Conservation (phyloP, 768 basidiomycete genomes). For the Mycena metata region DNA sequence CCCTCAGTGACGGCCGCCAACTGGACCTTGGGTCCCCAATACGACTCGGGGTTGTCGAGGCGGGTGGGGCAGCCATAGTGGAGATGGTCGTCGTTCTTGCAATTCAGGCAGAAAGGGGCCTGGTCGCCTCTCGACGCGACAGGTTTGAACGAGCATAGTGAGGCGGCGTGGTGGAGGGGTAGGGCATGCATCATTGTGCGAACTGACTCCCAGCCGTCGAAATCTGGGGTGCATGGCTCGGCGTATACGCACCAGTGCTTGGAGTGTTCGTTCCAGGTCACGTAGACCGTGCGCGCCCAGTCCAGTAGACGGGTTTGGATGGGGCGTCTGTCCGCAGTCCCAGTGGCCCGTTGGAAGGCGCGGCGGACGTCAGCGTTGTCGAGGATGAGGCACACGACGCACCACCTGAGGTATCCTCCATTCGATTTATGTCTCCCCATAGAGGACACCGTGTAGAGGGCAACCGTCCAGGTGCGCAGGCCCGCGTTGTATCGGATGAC, state of each 20-base stretch:
- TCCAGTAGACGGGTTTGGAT: slow-evolving; percentile 6
- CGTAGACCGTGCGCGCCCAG: not conserved
- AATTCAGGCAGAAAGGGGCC: not conserved
- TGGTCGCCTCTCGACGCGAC: too few species aligned
- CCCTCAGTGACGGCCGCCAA: too few species aligned
- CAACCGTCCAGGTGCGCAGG: slow-evolving; percentile 9
- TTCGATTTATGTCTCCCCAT: not conserved
- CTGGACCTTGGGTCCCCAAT: not conserved
- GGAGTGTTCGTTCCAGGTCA: slow-evolving; percentile 5
- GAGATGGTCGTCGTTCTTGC: slow-evolving; percentile 23
- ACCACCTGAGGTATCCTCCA: not conserved
- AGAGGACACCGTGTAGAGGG: not conserved
- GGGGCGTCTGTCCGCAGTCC: not conserved
- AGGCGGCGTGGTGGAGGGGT: not conserved
- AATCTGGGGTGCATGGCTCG: not conserved
- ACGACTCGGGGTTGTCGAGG: not conserved
- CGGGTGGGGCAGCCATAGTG: slow-evolving; percentile 1
- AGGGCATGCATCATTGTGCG: not conserved
- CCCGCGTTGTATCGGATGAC: not conserved
- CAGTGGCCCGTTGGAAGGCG: not conserved
- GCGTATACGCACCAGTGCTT: not conserved
- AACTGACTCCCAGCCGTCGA: slow-evolving; percentile 3
- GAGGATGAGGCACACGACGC: not conserved
- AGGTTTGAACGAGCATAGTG: too few species aligned
- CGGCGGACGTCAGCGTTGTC: not conserved